Evolutionary conservation across 139 green algal species (phyloP).

Genomic region (Choricystis sp.): DNA sequence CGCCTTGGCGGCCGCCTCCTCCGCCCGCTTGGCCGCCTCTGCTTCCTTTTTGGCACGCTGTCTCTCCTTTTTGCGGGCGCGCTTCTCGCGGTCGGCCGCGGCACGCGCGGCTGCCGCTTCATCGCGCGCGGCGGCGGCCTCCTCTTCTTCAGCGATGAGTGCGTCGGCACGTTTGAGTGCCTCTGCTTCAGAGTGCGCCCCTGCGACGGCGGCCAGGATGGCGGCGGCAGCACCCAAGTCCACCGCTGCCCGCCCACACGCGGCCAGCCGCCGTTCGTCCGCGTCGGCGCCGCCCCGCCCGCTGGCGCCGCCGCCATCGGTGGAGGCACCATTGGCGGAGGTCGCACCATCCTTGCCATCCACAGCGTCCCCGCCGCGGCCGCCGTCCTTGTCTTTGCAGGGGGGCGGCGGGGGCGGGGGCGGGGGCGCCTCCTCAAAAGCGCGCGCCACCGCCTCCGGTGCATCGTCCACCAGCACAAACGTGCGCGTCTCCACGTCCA

Average conservation of each 20-base stretch:
- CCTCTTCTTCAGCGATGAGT: slow-evolving; percentile 17
- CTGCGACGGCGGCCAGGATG: slow-evolving; percentile 19
- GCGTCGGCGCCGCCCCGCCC: slow-evolving; percentile 59
- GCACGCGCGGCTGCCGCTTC: slow-evolving; percentile 13
- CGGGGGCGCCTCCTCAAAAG: neutral
- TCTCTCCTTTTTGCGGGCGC: slow-evolving; percentile 56
- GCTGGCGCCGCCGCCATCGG: slow-evolving; percentile 30
- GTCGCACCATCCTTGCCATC: neutral
- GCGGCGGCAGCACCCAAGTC: slow-evolving; percentile 84
- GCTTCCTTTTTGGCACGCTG: slow-evolving; percentile 31
- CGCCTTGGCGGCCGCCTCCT: slow-evolving; percentile 18
- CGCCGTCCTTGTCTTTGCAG: too few species aligned
- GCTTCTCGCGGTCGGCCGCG: slow-evolving; percentile 45
- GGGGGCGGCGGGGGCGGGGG: too few species aligned
- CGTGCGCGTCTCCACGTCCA: neutral
- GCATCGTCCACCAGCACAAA: neutral
- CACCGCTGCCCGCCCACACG: slow-evolving; percentile 72
- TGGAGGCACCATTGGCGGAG: neutral
- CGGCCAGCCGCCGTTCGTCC: slow-evolving; percentile 78
- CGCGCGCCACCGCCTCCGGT: neutral
- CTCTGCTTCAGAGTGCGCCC: neutral
- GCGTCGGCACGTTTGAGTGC: slow-evolving; percentile 28
- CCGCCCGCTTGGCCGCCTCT: slow-evolving; percentile 29
- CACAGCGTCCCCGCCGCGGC: neutral
- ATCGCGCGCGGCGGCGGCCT: neutral